Evolutionary conservation across 352 stramenopile species (phyloP).

Genomic region (Albugo candida): DNA sequence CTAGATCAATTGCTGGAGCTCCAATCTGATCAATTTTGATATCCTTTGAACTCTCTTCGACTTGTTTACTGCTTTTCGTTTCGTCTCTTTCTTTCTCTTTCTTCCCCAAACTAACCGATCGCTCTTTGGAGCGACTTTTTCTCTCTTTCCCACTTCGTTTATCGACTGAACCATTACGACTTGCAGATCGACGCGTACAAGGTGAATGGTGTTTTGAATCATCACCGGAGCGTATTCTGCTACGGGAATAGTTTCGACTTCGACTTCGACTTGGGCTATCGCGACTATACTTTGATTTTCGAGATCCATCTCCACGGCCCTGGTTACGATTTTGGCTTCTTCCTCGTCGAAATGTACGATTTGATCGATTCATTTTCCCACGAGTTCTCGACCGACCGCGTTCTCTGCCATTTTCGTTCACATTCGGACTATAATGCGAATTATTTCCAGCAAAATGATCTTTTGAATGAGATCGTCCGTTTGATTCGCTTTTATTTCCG

Average conservation of each 20-base stretch:
- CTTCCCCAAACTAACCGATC: not conserved
- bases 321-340: not conserved
- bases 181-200: not conserved
- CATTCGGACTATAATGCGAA: conserved; percentile 2
- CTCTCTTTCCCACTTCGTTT: conserved; percentile 20
- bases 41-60: conserved; percentile 24
- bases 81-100: conserved; percentile 6
- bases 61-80: conserved; percentile 10
- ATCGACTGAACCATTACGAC: conserved; percentile 22
- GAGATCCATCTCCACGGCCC: conserved; percentile 5
- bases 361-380: no score
- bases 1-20: conserved; percentile 65
- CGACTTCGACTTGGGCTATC: conserved; percentile 30
- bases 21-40: conserved; percentile 61
- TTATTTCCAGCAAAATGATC: not conserved
- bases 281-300: conserved; percentile 15
- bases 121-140: conserved; percentile 3
- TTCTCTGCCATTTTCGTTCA: conserved; percentile 19
- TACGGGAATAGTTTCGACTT: conserved; percentile 7
- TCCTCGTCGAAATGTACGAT: not conserved
- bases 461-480: conserved; percentile 22
- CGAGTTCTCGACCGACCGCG: no score
- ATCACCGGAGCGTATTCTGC: not conserved
- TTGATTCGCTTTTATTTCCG: conserved; percentile 21
- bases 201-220: not conserved